Evolutionary conservation across 2,329 filamentous ascomycete species (phyloP).

Genomic region (Parastagonospora nodorum): DNA sequence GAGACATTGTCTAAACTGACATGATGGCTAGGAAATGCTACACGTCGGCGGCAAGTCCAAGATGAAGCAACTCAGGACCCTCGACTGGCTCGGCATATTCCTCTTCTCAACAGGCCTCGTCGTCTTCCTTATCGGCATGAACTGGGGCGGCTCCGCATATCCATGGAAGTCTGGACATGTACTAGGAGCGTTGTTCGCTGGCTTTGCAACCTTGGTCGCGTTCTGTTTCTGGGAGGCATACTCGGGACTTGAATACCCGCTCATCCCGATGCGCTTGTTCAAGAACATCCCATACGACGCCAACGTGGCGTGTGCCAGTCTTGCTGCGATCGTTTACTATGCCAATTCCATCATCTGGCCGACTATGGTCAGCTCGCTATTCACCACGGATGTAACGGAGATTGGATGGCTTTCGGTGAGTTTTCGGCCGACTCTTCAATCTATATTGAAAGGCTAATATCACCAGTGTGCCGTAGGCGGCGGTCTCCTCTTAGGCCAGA

Average conservation of each 20-base stretch:
- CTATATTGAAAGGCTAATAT: conserved; percentile 6
- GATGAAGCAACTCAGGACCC: conserved; percentile 39
- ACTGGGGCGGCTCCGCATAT: conserved; percentile 47
- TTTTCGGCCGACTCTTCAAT: not conserved
- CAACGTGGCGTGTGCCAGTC: conserved; percentile 37
- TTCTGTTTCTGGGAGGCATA: conserved; percentile 41
- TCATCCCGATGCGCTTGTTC: conserved; percentile 47
- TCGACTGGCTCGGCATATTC: conserved; percentile 56
- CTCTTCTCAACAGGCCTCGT: conserved; percentile 54
- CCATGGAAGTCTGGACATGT: conserved; percentile 44
- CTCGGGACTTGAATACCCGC: conserved; percentile 38
- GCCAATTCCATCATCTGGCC: conserved; percentile 41
- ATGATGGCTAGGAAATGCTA: conserved; percentile 35
- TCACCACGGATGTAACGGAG: conserved; percentile 31
- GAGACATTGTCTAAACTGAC: not conserved
- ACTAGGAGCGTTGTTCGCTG: conserved; percentile 41
- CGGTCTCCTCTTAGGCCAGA: conserved; percentile 39
- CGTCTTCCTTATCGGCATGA: conserved; percentile 55
- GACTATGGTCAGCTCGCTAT: conserved; percentile 34
- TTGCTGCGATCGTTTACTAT: conserved; percentile 44
- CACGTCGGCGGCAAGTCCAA: conserved; percentile 42
- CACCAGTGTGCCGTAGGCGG: conserved; percentile 34
- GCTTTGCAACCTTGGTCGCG: conserved; percentile 35
- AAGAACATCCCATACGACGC: conserved; percentile 40
- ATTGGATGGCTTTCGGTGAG: conserved; percentile 40